Evolutionary conservation across 495 filamentous ascomycete genomes (phyloP), one percentile per base, ranked within the genome.

Genomic region (Bathelium albidoporum): DNA sequence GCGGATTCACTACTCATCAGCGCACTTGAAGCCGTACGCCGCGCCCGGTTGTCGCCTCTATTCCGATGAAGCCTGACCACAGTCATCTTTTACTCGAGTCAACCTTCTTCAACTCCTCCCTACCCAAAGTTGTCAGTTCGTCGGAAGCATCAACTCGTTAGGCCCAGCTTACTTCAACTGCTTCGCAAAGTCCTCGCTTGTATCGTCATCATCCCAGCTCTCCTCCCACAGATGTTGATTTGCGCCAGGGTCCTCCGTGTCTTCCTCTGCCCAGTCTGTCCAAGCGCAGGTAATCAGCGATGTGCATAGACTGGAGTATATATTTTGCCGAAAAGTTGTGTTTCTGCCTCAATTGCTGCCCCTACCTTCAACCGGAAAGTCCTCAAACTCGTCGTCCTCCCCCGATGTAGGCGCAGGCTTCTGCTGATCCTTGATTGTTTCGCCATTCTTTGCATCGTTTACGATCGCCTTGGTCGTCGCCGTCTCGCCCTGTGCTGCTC

Each of bases 121-220:
- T 97, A 71, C 66, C 61, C 32, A 29, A n/a, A 29, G 26, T n/a
- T 55, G 68, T 60, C 58, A 64, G 63, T 32, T 44, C 36, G 24
- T 65, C 59, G 29, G 32, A 31, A 20, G 32, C 14, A 41, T 28
- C 18, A 9, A 31, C n/a, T 11, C 58, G n/a, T 9, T 61, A 2
- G 36, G 60, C 32, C 16, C 34, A 29, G 80, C 87, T 68, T 75
- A 98, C 95, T 90, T 95, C 73, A 98, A 77, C 83, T 97, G 94
- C 73, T 88, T 84, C 14, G 91, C 91, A 73, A 98, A 98, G 69
- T 98, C 94, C 73, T 97, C 95, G 69, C 81, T 92, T 62, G 91
- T 91, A 79, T 97, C 94, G 74, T 98, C 94, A 70, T 98, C 94
- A 76, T 98, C 94, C 94, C 94, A 98, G 79, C 91, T 97, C 82